Evolutionary conservation across 2,329 filamentous ascomycete species (phyloP).

Genomic region (Helotiales sp.): DNA sequence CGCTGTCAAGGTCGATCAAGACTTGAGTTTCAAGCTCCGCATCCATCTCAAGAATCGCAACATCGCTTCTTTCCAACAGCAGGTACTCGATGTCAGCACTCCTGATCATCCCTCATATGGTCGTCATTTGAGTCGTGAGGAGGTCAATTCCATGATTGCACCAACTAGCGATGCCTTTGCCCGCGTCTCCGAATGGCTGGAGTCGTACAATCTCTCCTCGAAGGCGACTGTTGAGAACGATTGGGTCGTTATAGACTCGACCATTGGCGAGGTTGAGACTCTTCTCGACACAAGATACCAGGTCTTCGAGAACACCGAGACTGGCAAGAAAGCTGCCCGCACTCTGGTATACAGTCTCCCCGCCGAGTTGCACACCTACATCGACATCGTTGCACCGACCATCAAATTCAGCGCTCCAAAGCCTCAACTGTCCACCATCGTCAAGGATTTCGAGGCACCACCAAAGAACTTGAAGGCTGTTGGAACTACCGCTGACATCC

Average conservation of each 20-base stretch:
- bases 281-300: constrained; percentile 40
- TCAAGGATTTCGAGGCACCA: background rate
- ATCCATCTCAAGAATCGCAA: constrained; percentile 40
- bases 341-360: constrained; percentile 53
- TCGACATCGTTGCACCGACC: constrained; percentile 50
- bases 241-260: constrained; percentile 48
- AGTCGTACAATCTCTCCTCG: constrained; percentile 44
- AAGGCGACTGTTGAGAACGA: constrained; percentile 57
- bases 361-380: constrained; percentile 41
- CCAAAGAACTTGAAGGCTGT: background rate
- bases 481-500: background rate
- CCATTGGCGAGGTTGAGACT: constrained; percentile 36
- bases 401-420: constrained; percentile 50
- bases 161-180: constrained; percentile 46
- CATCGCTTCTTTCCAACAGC: constrained; percentile 39
- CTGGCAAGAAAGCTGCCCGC: constrained; percentile 55
- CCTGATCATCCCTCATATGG: constrained; percentile 54
- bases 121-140: constrained; percentile 51
- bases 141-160: constrained; percentile 50
- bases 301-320: constrained; percentile 42
- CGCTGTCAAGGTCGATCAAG: constrained; percentile 9
- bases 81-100: constrained; percentile 48
- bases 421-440: constrained; percentile 12
- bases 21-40: constrained; percentile 30
- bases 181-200: constrained; percentile 51